phyloP scores from a whole-genome alignment of 2,329 filamentous ascomycete species.

The Aspergillus sp. region DNA sequence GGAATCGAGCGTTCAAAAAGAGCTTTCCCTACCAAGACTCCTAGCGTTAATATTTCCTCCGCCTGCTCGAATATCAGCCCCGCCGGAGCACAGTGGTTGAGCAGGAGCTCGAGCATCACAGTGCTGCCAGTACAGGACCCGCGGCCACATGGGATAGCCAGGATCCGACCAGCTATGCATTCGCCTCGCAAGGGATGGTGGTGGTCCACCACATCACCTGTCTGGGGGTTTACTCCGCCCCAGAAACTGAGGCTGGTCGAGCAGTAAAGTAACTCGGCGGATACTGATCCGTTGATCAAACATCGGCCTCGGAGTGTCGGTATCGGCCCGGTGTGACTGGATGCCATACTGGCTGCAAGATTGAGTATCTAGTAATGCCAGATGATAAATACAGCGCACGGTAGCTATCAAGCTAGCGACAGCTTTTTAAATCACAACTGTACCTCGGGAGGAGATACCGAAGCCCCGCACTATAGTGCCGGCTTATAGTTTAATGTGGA shows the following conservation, averaged over 20 bases:
- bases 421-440: too few relatives aligned
- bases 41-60: constrained; percentile 49
- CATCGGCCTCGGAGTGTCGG: not conserved
- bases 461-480: not conserved
- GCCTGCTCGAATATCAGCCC: constrained; percentile 44
- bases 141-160: constrained; percentile 48
- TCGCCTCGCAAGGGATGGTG: constrained; percentile 43
- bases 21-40: constrained; percentile 45
- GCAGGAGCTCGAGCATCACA: constrained; percentile 46
- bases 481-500: too few relatives aligned
- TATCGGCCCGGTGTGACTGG: not conserved
- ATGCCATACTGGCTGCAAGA: not conserved
- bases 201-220: constrained; percentile 45
- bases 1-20: constrained; percentile 45
- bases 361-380: not conserved
- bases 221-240: constrained; percentile 45
- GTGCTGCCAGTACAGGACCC: constrained; percentile 50
- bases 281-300: constrained; percentile 15
- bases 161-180: constrained; percentile 31
- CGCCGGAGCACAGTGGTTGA: constrained; percentile 39
- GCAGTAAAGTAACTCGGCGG: constrained; percentile 31
- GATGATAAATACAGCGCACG: not conserved
- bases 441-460: not conserved
- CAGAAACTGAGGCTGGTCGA: constrained; percentile 45
- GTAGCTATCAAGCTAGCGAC: too few relatives aligned